phyloP scores from a whole-genome alignment of 192 early-diverging fungal genomes.

The Kappamyces sp. region DNA sequence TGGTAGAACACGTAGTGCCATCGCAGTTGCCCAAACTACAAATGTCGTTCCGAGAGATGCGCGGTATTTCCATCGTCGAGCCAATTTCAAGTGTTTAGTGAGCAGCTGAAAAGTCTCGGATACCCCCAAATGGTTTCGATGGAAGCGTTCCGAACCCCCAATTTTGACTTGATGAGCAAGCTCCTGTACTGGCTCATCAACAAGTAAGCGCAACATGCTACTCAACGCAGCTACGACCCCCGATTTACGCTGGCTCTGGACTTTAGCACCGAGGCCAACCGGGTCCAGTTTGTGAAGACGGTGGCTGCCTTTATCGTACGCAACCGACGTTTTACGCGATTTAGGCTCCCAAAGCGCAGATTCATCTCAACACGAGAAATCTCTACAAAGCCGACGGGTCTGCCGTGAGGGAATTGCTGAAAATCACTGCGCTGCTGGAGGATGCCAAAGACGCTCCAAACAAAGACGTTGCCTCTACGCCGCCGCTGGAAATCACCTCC shows the following conservation, averaged over 20 bases:
- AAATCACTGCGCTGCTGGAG: constrained; percentile 38
- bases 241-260: constrained; percentile 37
- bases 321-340: not conserved
- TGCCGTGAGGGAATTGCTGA: constrained; percentile 46
- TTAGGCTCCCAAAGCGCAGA: constrained; percentile 46
- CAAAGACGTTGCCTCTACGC: constrained; percentile 25
- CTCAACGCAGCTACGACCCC: constrained; percentile 40
- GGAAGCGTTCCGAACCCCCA: constrained; percentile 46
- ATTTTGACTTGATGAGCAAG: constrained; percentile 45
- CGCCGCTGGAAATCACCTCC: constrained; percentile 35
- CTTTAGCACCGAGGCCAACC: constrained; percentile 41
- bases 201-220: constrained; percentile 25
- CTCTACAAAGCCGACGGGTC: constrained; percentile 50
- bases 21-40: not conserved
- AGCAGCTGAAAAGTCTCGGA: constrained; percentile 42
- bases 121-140: constrained; percentile 47
- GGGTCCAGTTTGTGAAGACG: constrained; percentile 45
- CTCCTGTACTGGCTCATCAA: constrained; percentile 49
- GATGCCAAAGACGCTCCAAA: constrained; percentile 25
- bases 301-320: constrained; percentile 41
- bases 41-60: constrained; percentile 31
- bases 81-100: constrained; percentile 34
- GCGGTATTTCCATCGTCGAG: not conserved
- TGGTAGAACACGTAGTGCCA: not conserved
- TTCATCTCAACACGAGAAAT: constrained; percentile 45